Conservation (phyloP, 495 filamentous ascomycete genomes). For the Xanthoparmelia taractica region DNA sequence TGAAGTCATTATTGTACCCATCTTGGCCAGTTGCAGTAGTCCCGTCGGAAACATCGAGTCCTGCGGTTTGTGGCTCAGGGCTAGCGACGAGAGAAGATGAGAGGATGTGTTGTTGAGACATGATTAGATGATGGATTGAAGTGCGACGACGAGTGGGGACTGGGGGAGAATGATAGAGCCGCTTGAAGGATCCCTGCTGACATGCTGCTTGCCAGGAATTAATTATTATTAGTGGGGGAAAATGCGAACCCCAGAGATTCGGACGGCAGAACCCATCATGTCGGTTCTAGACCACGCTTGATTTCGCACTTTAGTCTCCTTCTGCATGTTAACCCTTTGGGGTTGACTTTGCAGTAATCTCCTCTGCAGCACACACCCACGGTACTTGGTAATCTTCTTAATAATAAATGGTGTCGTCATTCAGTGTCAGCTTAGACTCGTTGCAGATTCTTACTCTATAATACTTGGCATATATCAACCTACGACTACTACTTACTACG, state of each 20-base stretch:
- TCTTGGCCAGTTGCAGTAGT: conserved; percentile 1
- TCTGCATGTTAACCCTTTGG: conserved; percentile 1
- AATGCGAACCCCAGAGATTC: not conserved
- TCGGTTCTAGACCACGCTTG: not conserved
- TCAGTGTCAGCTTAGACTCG: not conserved
- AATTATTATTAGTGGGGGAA: too few species aligned
- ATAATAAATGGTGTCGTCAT: not conserved
- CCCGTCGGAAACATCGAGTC: conserved; percentile 10
- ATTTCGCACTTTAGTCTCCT: not conserved
- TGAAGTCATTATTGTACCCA: conserved; percentile 22
- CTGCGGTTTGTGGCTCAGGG: conserved; percentile 24
- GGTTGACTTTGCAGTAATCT: not conserved
- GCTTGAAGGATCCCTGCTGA: too few species aligned
- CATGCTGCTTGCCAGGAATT: not conserved
- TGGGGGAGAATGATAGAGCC: too few species aligned
- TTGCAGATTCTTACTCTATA: too few species aligned
- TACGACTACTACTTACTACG: too few species aligned
- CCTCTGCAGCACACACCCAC: too few species aligned
- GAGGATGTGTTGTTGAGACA: conserved; percentile 35
- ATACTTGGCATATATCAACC: too few species aligned
- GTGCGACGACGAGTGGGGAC: not conserved
- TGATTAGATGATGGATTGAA: conserved; percentile 12
- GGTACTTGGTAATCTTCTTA: too few species aligned
- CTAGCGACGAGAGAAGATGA: conserved; percentile 23
- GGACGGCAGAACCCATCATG: not conserved